A percentile compares a stretch with the other conserved stretches of the same genome.
Conservation (phyloP, 805 yeast species). For the Spathaspora girioi region DNA sequence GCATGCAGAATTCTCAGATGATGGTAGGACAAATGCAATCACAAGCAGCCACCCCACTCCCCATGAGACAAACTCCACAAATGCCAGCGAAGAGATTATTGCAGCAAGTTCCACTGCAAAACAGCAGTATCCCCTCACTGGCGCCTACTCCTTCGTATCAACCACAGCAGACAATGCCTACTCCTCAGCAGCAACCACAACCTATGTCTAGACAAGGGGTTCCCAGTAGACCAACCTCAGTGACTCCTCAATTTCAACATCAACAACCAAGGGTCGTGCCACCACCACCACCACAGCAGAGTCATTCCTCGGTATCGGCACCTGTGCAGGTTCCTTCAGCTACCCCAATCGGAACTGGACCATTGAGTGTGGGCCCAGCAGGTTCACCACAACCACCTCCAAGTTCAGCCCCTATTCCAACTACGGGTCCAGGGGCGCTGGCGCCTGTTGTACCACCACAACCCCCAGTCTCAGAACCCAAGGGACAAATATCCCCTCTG, state of each 20-base stretch:
- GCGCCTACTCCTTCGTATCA: conserved; percentile 1
- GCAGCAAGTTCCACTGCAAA: conserved; percentile 5
- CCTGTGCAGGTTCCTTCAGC: background rate
- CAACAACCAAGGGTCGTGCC: background rate
- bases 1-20: background rate
- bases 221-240: conserved; percentile 7
- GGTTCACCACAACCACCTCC: conserved; percentile 1
- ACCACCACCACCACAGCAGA: conserved; percentile 2
- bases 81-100: conserved; percentile 1
- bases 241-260: conserved; percentile 6
- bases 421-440: background rate
- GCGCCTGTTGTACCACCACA: background rate
- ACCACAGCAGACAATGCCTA: background rate
- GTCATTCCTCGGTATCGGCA: background rate
- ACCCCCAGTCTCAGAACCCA: conserved; percentile 2
- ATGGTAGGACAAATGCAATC: conserved; percentile 4
- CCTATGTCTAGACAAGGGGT: background rate
- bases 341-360: background rate
- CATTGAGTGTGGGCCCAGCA: background rate
- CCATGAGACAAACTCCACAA: conserved; percentile 9
- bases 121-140: conserved; percentile 1
- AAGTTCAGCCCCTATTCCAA: conserved; percentile 1
- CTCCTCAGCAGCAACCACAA: conserved; percentile 1
- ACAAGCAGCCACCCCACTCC: conserved; percentile 9
- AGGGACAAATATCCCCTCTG: conserved; percentile 2